Percentiles rank a stretch among this genome's conserved stretches.
Evolutionary conservation across 108 stramenopile genomes (phyloP).

Genomic region (Fragilaria crotonensis): DNA sequence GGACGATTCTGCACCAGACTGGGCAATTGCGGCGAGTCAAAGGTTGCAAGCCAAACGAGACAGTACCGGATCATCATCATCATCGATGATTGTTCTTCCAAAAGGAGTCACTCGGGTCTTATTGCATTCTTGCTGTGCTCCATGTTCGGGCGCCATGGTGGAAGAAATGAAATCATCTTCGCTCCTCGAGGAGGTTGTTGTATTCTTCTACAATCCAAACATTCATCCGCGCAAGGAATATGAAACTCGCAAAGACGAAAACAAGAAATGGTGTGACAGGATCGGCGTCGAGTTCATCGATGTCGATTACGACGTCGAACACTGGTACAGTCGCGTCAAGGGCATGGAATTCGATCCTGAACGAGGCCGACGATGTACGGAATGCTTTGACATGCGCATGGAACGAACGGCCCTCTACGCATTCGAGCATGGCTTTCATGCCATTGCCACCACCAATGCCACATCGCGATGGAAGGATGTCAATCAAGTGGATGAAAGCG

Average conservation of each 20-base stretch:
- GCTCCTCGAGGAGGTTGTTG: slow-evolving; percentile 32
- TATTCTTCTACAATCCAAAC: slow-evolving; percentile 67
- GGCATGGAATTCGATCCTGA: slow-evolving; percentile 58
- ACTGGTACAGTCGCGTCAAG: slow-evolving; percentile 41
- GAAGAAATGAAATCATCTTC: slow-evolving; percentile 44
- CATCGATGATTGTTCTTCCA: slow-evolving; percentile 18
- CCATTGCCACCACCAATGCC: slow-evolving; percentile 56
- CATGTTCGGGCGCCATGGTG: slow-evolving; percentile 58
- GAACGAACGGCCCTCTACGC: slow-evolving; percentile 53
- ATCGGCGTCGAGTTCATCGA: slow-evolving; percentile 48
- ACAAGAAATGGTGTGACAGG: slow-evolving; percentile 29
- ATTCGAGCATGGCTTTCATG: slow-evolving; percentile 46
- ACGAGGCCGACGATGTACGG: slow-evolving; percentile 42
- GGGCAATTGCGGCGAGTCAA: slow-evolving; percentile 45
- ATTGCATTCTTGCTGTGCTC: slow-evolving; percentile 37
- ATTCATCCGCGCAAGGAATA: slow-evolving; percentile 55
- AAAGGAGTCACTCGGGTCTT: slow-evolving; percentile 34
- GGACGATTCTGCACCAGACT: slow-evolving; percentile 27
- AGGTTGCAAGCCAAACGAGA: slow-evolving; percentile 25
- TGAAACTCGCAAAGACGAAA: slow-evolving; percentile 48
- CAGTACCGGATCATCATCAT: not conserved
- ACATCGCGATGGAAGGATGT: slow-evolving; percentile 55
- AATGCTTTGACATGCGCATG: slow-evolving; percentile 65
- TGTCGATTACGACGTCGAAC: slow-evolving; percentile 46
- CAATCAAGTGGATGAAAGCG: slow-evolving; percentile 42